Base-by-base conservation (phyloP, 2,329 filamentous ascomycete genomes). In the Huntiella omanensis region DNA sequence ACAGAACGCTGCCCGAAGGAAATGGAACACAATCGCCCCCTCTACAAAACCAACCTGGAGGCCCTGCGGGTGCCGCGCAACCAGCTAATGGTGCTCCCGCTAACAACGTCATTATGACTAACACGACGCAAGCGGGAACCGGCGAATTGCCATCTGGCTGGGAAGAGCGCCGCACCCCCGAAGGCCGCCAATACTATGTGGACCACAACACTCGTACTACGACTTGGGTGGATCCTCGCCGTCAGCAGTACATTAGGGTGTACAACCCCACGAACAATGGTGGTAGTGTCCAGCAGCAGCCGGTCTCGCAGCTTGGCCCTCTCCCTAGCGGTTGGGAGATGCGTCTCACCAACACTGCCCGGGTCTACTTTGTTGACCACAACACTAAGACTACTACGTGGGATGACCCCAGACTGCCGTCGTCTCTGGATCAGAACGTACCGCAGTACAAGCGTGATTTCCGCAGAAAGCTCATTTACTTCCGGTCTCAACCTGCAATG, bases 361-460 rank as follows among this genome's bases (percentile, higher is more conserved):
- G 91, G 50, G 91, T 98, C 12, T 98, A 98, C 65, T 98, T 98
- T 62, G 91, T 98, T 39, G 91, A 98, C 58, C 91, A 98, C 66
- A 98, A 98, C 65, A 98, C 91, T 39, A 98, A 98, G 70, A 98
- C 91, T 0, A 98, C 91, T 3, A 98, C 91, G 1, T 98, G 91
- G 91, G 91, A 98, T 58, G 91, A 98, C 58, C 91, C 91, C 33
- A 77, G 91, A 58, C 67, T 98, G 54, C 91, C 91, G 17, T 96
- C 88, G 2, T 96, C 91, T 1, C 69, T 98, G 51, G 91, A 98
- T 56, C 91, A 98, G 64, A 95, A 95, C 51, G 91, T 98, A 43
- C 91, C 91, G 45, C 91, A 98, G 65, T 98, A 98, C 68, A 98
- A 98, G 76, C 84, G 91, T 64, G 91, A 98, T 62, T 98, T 98